These are phyloP conservation scores for Ophiostoma pallidulum DNA, from an alignment of 2,329 filamentous ascomycete species.

Conservation along the genomic window DNA sequence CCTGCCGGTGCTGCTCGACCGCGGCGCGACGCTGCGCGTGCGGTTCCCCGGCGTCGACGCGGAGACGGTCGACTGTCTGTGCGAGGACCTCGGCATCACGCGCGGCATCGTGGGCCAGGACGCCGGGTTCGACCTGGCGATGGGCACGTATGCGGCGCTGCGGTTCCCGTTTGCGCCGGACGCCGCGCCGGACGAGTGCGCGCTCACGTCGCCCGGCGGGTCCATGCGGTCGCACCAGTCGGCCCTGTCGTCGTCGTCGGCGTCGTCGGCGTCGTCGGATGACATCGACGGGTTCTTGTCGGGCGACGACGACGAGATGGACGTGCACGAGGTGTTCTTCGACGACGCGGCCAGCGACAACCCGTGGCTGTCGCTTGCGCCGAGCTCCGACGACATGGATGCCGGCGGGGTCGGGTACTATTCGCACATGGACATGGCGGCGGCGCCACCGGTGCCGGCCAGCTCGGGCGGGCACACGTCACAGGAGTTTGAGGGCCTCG, in stretches of 20 bases:
- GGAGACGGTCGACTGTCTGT: slow-evolving; percentile 70
- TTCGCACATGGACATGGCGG: slow-evolving; percentile 39
- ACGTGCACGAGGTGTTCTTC: slow-evolving; percentile 17
- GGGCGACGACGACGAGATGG: slow-evolving; percentile 20
- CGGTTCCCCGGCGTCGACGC: slow-evolving; percentile 88
- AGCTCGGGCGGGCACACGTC: slow-evolving; percentile 36
- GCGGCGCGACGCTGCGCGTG: slow-evolving; percentile 58
- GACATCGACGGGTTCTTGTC: slow-evolving; percentile 24
- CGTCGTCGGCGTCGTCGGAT: slow-evolving; percentile 1
- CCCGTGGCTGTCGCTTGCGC: slow-evolving; percentile 35
- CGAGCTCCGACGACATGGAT: slow-evolving; percentile 28
- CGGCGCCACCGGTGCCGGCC: slow-evolving; percentile 31
- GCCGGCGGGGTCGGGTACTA: too few relatives aligned
- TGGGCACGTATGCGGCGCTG: slow-evolving; percentile 64
- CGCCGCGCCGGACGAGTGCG: slow-evolving; percentile 19
- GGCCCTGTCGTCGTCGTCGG: slow-evolving; percentile 6
- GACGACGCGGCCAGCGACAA: slow-evolving; percentile 1
- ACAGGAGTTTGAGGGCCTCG: slow-evolving; percentile 44
- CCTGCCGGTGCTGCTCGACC: slow-evolving; percentile 65
- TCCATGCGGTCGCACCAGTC: slow-evolving; percentile 34
- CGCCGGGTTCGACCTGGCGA: slow-evolving; percentile 55
- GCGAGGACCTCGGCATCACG: slow-evolving; percentile 76
- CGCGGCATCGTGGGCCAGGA: slow-evolving; percentile 75
- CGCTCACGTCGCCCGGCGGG: slow-evolving; percentile 36
- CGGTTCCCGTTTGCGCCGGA: slow-evolving; percentile 77